Base-by-base conservation (phyloP, 202 grass and related monocot species). In the Brachypodium distachyon region DNA sequence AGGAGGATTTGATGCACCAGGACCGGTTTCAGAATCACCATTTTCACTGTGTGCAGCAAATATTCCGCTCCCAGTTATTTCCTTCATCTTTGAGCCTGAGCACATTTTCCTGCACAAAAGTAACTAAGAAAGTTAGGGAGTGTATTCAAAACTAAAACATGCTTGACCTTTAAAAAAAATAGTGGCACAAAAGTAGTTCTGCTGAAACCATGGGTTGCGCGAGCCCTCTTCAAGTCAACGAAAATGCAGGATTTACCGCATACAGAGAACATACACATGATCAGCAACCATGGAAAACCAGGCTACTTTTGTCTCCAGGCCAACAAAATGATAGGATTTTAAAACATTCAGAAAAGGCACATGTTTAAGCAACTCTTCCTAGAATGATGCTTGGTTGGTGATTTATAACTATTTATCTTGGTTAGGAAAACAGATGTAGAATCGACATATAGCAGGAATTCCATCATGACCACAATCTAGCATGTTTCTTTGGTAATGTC, bases 1-100 rank as follows among this genome's bases (percentile, higher is more conserved):
- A 60, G 71, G 72, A 67, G 76, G 66, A 49, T 73, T 76, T 39
- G 73, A 67, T 9, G 53, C 23, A 22, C 49, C 49, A 26, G 51
- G 26, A 54, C 22, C 51, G 60, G 67, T 34, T 36, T 96, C 87
- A 60, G 55, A 87, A 76, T 82, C 81, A 42, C 42, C 75, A 53
- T 77, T 87, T 73, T 87, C 84, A 76, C 74, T 53, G n/a, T 88
- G 67, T 3, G 56, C 79, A 46, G 67, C 55, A 23, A 96, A 96
- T 53, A 96, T 96, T 12, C 93, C 89, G 79, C 87, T 90, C 7
- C 93, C 93, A 72, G 46, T 92, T 67, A 96, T 92, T 76, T 96
- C 93, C 79, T 84, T 87, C 66, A 84, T 34, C 78, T 96, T 96
- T 4, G 76, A 92, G n/a, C 80, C 79, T 17, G 93, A 96, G 81